Evolutionary conservation across 179 eudicot species (phyloP), one percentile per base, ranked within the genome.

Genomic region (Gypsophila paniculata): DNA sequence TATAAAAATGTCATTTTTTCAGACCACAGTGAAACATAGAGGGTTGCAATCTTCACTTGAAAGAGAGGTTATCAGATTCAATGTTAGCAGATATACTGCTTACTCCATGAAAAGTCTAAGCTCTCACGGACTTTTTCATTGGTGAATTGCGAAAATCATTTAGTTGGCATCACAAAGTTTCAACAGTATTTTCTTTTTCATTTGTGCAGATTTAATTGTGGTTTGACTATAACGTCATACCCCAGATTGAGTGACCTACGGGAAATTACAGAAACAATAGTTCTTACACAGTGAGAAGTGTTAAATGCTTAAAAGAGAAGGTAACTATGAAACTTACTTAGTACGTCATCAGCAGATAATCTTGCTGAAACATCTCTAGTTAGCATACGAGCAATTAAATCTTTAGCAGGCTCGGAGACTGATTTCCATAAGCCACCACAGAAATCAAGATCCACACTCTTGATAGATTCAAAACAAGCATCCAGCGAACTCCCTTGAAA

Each of bases 401-500:
- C 93, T 65, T 87, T 88, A 69, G 96, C 98, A 84, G 88, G 93
- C 77, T 85, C 84, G 54, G 97, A 93, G 72, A 91, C 84, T 26
- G 96, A 84, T 61, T 73, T 83, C 98, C 98, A 93, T 71, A 80
- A 65, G 64, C 89, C 93, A 62, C 81, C 77, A 55, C 79, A 82
- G 59, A 93, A 86, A 80, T 91, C 87, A 46, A 93, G 87, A 51
- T 85, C 79, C 19, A 80, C 82, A 72, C 74, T 87, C 83, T 93
- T 93, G 74, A 91, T 89, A 69, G 93, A 85, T 82, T 91, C 97
- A 49, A 93, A 91, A 64, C 92, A 85, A 71, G 83, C 87, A 23
- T 89, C 93, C 65, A 89, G 64, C 13, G 97, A 85, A 71, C 83
- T 85, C 64, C 98, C 98, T 81, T 89, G 86, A 83, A 91, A 93